phyloP scores from a whole-genome alignment of 345 rosid species.

The Aquilaria sinensis region DNA sequence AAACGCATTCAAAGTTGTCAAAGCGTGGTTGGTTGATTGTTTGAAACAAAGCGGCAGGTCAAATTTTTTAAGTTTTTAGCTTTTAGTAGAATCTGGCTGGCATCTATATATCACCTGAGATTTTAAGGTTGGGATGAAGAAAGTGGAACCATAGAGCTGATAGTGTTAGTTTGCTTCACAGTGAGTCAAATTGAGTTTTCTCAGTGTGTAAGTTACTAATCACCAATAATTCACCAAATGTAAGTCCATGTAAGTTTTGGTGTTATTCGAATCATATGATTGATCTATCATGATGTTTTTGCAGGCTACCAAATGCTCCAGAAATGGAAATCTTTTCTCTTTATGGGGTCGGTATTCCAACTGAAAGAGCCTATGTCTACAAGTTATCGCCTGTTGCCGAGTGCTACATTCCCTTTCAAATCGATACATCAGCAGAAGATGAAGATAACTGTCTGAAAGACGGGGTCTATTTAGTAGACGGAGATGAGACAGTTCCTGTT shows the following conservation, averaged over 20 bases:
- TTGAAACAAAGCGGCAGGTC: too few relatives aligned
- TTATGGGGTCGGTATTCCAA: constrained; percentile 93
- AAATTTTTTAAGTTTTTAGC: too few relatives aligned
- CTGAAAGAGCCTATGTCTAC: constrained; percentile 87
- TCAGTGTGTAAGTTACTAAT: too few relatives aligned
- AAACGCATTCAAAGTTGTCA: too few relatives aligned
- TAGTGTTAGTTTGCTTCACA: too few relatives aligned
- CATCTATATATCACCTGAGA: too few relatives aligned
- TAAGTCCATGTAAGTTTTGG: not conserved
- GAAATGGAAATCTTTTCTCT: constrained; percentile 88
- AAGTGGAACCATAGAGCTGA: too few relatives aligned
- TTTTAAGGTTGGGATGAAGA: too few relatives aligned
- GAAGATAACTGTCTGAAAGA: constrained; percentile 68
- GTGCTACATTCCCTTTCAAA: constrained; percentile 86
- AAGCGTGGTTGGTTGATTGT: too few relatives aligned
- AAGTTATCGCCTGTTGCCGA: constrained; percentile 60
- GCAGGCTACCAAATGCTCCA: constrained; percentile 88
- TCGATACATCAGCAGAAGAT: constrained; percentile 62
- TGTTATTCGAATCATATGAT: not conserved
- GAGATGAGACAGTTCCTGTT: constrained; percentile 92
- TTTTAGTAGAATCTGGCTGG: too few relatives aligned
- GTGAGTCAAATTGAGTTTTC: too few relatives aligned
- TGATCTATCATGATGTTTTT: constrained; percentile 6
- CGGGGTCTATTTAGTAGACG: constrained; percentile 81
- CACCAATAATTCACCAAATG: too few relatives aligned